Conservation (phyloP, 306 rosid genomes). For the Prunus padus region DNA sequence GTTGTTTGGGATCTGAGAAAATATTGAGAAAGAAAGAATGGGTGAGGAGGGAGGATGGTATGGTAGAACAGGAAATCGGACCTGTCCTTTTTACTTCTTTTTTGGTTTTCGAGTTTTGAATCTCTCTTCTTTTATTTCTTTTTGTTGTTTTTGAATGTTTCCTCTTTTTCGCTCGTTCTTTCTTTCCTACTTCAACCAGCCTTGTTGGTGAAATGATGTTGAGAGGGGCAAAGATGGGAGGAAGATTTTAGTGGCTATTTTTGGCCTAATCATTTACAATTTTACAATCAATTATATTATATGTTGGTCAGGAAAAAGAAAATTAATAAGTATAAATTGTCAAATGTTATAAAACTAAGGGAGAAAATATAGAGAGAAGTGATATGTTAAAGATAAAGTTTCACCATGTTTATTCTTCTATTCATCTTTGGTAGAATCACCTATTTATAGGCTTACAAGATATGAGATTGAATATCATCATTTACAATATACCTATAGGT, state of each 20-base stretch:
- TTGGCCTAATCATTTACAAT: background rate
- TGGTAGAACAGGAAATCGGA: slow-evolving; percentile 8
- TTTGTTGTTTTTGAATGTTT: background rate
- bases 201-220: background rate
- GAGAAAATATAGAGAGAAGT: no score
- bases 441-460: no score
- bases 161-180: background rate
- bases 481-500: no score
- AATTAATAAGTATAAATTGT: no score
- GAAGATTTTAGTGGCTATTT: background rate
- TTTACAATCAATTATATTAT: background rate
- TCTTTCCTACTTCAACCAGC: background rate
- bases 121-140: background rate
- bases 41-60: background rate
- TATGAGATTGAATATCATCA: no score
- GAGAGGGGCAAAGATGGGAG: background rate
- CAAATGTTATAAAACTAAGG: no score
- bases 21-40: slow-evolving; percentile 6
- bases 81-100: background rate
- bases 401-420: no score
- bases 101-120: background rate
- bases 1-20: slow-evolving; percentile 30
- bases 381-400: no score
- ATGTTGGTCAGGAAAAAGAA: no score
- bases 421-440: no score